Base-by-base conservation (phyloP, 1,139 yeast species). In the Hansenula anomala region DNA sequence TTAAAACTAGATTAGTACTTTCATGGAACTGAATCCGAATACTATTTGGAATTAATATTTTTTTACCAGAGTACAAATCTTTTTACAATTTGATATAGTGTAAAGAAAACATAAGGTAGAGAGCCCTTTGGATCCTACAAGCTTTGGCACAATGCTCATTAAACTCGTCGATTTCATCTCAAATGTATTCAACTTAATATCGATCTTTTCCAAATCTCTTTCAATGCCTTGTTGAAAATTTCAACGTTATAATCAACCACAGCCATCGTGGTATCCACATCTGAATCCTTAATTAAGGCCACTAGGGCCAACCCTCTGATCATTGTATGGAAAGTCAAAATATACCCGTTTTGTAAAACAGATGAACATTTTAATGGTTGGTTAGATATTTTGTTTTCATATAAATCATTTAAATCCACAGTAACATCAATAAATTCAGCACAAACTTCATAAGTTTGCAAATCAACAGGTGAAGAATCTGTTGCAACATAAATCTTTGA, bases 401-500 rank as follows among this genome's bases (percentile, higher is more conserved):
- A 83, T 36, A 84, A 60, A 39, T 83, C 85, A 51, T 88, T 94
- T 45, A 92, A 66, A 56, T 92, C 97, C 28, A 89, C 82, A 4
- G 97, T 83, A 16, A 92, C 94, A 59, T 92, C 98, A 39, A 92
- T 90, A 55, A 90, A 92, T 56, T 92, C 98, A 1, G 97, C 95
- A 61, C 98, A 92, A 3, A 90, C 95, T 60, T 92, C 97, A 59
- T 92, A 92, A 0, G 95, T 86, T 54, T 89, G 96, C 24, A 89
- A 86, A 61, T 92, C 97, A 25, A 90, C 96, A 0, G 97, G 97
- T 3, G 92, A 80, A 0, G 96, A 85, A 60, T 92, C 98, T 0
- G 97, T 92, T 4, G 97, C 97, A 34, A 92, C 90, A 58, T 92
- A 92, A 24, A 92, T 86, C 61, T 92, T 92, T n/a, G 96, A 84